Conservation (phyloP, 192 early-diverging fungal genomes). For the Coemansia asiatica region DNA sequence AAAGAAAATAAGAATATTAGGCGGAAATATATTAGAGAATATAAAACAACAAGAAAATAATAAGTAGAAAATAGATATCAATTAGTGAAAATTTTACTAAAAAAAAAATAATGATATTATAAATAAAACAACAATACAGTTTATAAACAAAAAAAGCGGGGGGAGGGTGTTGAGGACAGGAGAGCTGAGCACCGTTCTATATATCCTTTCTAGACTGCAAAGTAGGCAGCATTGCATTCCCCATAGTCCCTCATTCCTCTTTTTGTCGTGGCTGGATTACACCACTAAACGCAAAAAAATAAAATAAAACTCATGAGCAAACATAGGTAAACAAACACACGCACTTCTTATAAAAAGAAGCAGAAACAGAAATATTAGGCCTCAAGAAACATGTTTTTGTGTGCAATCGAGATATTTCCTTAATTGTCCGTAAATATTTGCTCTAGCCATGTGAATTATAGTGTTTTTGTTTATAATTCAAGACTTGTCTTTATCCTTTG, state of each 20-base stretch:
- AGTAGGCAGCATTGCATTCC: neutral
- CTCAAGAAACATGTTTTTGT: neutral
- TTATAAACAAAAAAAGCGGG: neutral
- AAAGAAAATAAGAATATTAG: neutral
- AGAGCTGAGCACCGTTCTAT: conserved; percentile 6
- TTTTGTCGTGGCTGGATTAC: conserved; percentile 4
- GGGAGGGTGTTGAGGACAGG: neutral
- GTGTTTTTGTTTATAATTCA: too few relatives aligned
- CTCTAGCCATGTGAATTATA: neutral
- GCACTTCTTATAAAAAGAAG: neutral
- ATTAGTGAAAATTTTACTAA: neutral
- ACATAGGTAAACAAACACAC: neutral
- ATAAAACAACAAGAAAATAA: neutral
- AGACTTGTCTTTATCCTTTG: too few relatives aligned
- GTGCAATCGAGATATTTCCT: neutral
- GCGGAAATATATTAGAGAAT: neutral
- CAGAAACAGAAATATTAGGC: neutral
- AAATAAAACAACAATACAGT: neutral
- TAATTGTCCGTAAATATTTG: neutral
- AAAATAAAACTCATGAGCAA: neutral
- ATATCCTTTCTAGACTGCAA: neutral
- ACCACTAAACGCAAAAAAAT: conserved; percentile 10
- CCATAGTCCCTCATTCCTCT: conserved; percentile 10
- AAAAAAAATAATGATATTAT: neutral
- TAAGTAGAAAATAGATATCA: neutral